Conservation (phyloP, 805 yeast species). For the Candida vartiovaarae region DNA sequence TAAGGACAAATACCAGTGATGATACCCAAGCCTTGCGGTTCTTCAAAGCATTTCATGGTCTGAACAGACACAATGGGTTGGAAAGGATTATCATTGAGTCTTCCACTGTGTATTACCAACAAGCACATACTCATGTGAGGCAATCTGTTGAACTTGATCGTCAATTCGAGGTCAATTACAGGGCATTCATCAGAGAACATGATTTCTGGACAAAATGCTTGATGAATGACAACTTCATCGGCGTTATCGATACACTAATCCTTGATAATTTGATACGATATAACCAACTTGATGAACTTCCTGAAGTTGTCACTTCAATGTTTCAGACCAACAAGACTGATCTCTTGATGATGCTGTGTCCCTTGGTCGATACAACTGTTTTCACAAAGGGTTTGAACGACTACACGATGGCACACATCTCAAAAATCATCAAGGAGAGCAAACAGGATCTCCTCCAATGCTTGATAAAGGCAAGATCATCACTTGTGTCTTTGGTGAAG, state of each 20-base stretch:
- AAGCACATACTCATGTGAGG: conserved; percentile 3
- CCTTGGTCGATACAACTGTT: too few relatives aligned
- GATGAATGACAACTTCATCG: background rate
- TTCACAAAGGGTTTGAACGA: too few relatives aligned
- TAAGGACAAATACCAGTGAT: background rate
- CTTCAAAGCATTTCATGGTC: conserved; percentile 3
- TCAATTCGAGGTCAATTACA: conserved; percentile 3
- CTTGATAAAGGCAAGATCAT: too few relatives aligned
- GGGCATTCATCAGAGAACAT: conserved; percentile 6
- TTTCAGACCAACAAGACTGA: conserved; percentile 6
- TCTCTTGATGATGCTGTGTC: background rate
- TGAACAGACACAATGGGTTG: conserved; percentile 5
- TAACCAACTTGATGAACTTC: conserved; percentile 3
- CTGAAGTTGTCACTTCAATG: conserved; percentile 7
- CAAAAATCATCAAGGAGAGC: too few relatives aligned
- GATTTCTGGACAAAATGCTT: conserved; percentile 10
- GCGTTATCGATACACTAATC: background rate
- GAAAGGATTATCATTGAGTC: background rate
- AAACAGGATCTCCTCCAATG: too few relatives aligned
- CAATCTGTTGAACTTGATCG: background rate
- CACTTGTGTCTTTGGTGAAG: too few relatives aligned
- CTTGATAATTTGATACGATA: conserved; percentile 6
- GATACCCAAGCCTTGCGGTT: conserved; percentile 1
- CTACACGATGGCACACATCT: too few relatives aligned
- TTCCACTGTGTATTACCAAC: conserved; percentile 2